Conservation (phyloP, 345 rosid species). For the Mallotus nudiflorus region DNA sequence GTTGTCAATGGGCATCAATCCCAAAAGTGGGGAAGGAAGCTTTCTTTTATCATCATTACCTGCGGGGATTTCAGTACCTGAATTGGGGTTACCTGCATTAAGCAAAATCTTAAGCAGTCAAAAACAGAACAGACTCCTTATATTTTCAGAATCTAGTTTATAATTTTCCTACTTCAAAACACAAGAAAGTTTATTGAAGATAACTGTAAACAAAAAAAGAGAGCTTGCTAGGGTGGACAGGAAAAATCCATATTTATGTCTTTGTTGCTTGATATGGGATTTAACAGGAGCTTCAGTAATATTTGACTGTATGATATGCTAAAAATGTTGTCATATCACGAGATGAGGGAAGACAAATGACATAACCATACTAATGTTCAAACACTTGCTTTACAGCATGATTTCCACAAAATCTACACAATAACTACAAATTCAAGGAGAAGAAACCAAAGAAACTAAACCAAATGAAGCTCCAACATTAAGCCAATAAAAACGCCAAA, state of each 20-base stretch:
- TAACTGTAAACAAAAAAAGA: no score
- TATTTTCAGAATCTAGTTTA: no score
- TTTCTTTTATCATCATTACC: conserved; percentile 41
- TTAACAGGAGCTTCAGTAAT: background rate
- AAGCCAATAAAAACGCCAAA: background rate
- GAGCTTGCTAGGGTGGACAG: background rate
- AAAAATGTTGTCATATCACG: background rate
- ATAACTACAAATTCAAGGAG: background rate
- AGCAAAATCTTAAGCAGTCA: conserved; percentile 12
- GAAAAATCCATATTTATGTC: background rate
- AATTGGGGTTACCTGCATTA: conserved; percentile 50
- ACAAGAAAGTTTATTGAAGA: background rate
- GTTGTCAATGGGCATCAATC: conserved; percentile 52
- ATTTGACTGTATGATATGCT: background rate
- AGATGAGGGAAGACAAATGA: background rate
- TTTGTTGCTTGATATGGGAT: background rate
- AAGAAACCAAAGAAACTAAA: background rate
- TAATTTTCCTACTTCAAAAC: no score
- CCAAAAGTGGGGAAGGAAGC: conserved; percentile 51
- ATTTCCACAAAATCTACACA: background rate
- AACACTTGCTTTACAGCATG: background rate
- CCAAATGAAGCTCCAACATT: conserved; percentile 10
- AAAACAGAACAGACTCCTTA: conserved; percentile 11
- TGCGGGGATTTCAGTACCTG: conserved; percentile 33
- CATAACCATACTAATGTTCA: no score